Base-by-base conservation (phyloP, 345 rosid species). In the Adansonia digitata region DNA sequence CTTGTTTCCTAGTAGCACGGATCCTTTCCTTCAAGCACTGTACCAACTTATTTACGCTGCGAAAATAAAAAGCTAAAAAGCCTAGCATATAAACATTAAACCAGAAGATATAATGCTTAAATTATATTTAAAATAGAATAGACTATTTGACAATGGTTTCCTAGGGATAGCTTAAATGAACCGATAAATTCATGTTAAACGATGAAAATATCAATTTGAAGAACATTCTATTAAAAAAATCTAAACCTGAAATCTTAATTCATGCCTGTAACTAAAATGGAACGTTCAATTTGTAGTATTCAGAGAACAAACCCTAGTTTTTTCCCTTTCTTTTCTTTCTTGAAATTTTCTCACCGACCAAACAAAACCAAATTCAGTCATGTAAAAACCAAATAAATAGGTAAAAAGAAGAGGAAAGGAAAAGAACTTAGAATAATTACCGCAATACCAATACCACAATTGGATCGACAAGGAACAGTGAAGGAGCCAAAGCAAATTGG, bases 361-460 rank as follows among this genome's bases (percentile, higher is more conserved):
- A 77, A 71, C 27, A 35, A 48, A 72, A 40, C 17, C 35, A 53
- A 66, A 53, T 68, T 48, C 31, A 61, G 39, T 49, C 3, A 48
- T 48, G 57, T 3, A 72, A 3, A 4, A 49, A 13, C 22, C 8
- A 53, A 11, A 24, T 24, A 29, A 40, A 39, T 7, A 22, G 42
- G n/a, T 15, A 52, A 73, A 15, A 61, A 7, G 42, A 39, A 56
- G n/a, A n/a, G n/a, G n/a, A n/a, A 7, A 20, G 45, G 10, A 52
- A 24, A 40, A 10, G 48, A 35, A 66, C 3, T n/a, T 51, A 62
- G 7, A 13, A 0, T 5, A 85, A 84, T 80, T 76, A 94, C 97
- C 98, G 79, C 97, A 94, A 82, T 81, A 94, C 98, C 98, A 94
- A 83, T 94, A 56, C 96, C 91, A 79, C 98, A 94, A 75, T 80